A percentile compares a stretch with the other conserved stretches of the same genome.
phyloP scores from a whole-genome alignment of 2,329 filamentous ascomycete species.

The Fusarium aywerte region DNA sequence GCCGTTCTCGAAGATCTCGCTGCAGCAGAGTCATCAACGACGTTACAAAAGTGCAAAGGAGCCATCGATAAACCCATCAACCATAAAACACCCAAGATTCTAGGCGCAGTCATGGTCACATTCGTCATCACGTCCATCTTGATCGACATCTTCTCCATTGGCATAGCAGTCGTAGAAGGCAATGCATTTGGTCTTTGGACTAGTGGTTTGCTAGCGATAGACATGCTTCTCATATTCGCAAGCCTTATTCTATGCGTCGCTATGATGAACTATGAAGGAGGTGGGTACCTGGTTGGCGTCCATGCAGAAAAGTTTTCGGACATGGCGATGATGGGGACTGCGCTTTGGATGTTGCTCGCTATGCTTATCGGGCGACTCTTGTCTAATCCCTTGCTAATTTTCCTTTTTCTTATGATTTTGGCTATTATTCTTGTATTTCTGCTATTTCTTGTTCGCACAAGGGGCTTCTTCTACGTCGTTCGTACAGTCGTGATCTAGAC shows the following conservation, averaged over 20 bases:
- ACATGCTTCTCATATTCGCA: constrained; percentile 32
- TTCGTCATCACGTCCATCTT: constrained; percentile 33
- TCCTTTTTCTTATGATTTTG: neutral
- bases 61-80: constrained; percentile 21
- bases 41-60: constrained; percentile 14
- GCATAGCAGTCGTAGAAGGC: neutral
- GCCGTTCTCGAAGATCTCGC: constrained; percentile 25
- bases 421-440: constrained; percentile 20
- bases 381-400: constrained; percentile 21
- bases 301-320: constrained; percentile 26
- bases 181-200: neutral
- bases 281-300: constrained; percentile 17
- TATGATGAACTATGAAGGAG: constrained; percentile 38
- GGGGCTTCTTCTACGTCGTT: constrained; percentile 34
- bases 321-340: constrained; percentile 34
- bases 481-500: neutral
- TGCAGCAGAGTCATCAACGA: neutral
- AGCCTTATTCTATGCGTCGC: constrained; percentile 33
- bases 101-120: constrained; percentile 18
- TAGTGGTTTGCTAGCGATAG: constrained; percentile 4
- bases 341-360: constrained; percentile 29
- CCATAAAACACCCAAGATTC: constrained; percentile 11
- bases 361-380: constrained; percentile 27
- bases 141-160: constrained; percentile 24
- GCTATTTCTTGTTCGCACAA: constrained; percentile 19